These are phyloP conservation scores for Buddleja alternifolia DNA, from an alignment of 257 asterid species.

Conservation along the genomic window DNA sequence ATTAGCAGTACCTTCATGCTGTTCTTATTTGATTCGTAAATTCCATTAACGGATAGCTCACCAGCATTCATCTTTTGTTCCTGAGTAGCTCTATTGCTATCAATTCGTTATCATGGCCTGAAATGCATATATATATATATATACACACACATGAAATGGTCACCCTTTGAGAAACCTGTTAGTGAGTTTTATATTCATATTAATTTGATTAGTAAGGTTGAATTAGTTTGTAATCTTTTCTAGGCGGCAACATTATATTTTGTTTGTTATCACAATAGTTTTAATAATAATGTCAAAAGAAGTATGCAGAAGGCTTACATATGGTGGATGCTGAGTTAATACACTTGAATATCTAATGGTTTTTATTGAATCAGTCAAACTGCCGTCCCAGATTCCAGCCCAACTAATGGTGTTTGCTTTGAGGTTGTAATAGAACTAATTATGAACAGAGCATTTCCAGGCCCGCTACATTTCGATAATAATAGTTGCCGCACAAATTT, in stretches of 20 bases:
- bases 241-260: constrained; percentile 30
- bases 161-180: neutral
- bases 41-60: constrained; percentile 15
- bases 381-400: constrained; percentile 33
- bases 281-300: neutral
- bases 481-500: too few relatives aligned
- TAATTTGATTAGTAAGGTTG: constrained; percentile 23
- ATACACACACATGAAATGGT: neutral
- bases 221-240: too few relatives aligned
- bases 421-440: neutral
- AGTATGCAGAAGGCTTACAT: neutral
- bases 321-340: neutral
- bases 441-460: neutral
- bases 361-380: constrained; percentile 12
- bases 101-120: neutral
- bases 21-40: constrained; percentile 15
- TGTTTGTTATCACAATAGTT: neutral
- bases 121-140: neutral
- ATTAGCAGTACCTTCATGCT: constrained; percentile 19
- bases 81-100: neutral
- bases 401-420: neutral
- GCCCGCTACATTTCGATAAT: too few relatives aligned
- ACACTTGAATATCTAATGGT: neutral
- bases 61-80: constrained; percentile 14
- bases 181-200: too few relatives aligned